phyloP scores from a whole-genome alignment of 306 rosid species.

The Citrullus mucosospermus region DNA sequence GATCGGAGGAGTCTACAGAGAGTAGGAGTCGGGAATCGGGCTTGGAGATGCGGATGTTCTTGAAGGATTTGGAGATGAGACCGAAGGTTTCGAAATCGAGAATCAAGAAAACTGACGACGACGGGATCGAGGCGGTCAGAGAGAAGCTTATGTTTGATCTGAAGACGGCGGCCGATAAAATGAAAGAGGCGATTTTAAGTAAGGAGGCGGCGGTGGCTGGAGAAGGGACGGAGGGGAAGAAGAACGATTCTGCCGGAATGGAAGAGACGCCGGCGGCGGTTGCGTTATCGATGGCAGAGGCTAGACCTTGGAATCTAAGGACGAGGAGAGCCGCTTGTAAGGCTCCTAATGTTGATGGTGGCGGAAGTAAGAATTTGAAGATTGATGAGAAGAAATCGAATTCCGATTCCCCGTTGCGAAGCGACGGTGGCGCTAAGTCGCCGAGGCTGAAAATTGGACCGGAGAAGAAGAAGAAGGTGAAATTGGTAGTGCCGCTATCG shows the following conservation, averaged over 20 bases:
- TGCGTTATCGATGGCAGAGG: constrained; percentile 13
- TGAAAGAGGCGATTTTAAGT: constrained; percentile 56
- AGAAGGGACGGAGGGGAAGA: constrained; percentile 9
- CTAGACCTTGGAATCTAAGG: constrained; percentile 71
- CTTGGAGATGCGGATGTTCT: constrained; percentile 10
- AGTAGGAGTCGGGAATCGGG: constrained; percentile 24
- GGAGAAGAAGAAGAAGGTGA: constrained; percentile 31
- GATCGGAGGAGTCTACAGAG: constrained; percentile 17
- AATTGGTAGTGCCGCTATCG: constrained; percentile 31
- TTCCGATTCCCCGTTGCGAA: constrained; percentile 34
- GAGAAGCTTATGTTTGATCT: constrained; percentile 78
- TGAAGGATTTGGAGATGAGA: constrained; percentile 22
- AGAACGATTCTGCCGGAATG: background rate
- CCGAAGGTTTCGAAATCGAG: constrained; percentile 14
- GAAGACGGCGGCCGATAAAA: constrained; percentile 57
- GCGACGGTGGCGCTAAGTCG: constrained; percentile 24
- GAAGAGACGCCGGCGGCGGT: constrained; percentile 1
- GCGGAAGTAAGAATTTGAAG: constrained; percentile 27
- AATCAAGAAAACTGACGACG: constrained; percentile 27
- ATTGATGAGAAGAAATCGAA: constrained; percentile 41
- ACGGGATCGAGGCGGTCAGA: constrained; percentile 75
- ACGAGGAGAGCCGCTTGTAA: constrained; percentile 45
- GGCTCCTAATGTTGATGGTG: constrained; percentile 29
- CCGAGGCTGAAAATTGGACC: constrained; percentile 32
- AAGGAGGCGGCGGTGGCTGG: constrained; percentile 23